Base-by-base conservation (phyloP, 2,329 filamentous ascomycete species). In the Ceratocystis alfenasii region DNA sequence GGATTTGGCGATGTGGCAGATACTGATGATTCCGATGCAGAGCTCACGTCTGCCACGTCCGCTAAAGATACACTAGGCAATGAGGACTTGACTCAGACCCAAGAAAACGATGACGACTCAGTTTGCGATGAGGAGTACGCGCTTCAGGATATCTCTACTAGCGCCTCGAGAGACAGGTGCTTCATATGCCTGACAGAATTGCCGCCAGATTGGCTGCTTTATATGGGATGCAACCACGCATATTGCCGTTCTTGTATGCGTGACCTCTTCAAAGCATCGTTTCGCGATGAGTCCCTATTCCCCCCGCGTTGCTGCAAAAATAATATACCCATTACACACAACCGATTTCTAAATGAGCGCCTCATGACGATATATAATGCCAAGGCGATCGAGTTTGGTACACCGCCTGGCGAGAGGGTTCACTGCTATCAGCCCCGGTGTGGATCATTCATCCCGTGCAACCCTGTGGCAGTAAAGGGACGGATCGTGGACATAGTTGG, bases 271-370 rank as follows among this genome's bases (percentile, higher is more conserved):
- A n/a, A 67, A 1, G 65, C 70, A 0, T 74, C 79, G 0, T 74
- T 80, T 25, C 72, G 66, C 0, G 79, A 84, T 68, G 80, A 85
- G 65, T 74, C 76, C 0, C 70, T 81, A 0, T 86, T 83, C 66
- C 83, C 83, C 0, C 81, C 83, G 0, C 75, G 76, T 1, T 86
- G 83, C 72, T 85, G 82, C 70, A 67, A 69, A 0, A 69, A 77
- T 30, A 66, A 71, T 0, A 79, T 85, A 0, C 62, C 80, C 0
- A 70, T 72, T 0, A 62, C 68, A 0, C 74, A 74, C 33, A 71
- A 70, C 0, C 48, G 69, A 1, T 74, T 79, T 60, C 72, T 85
- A 0, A 69, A 73, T 0, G 4, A 68, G 0, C 65, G 75, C 1
- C 59, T 81, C 0, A 66, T 76, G 0, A 68, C 70, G 0, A 48